A percentile compares a stretch with the other conserved stretches of the same genome.
Conservation (phyloP, 2,329 filamentous ascomycete species). For the Aaosphaeria pasadenensis region DNA sequence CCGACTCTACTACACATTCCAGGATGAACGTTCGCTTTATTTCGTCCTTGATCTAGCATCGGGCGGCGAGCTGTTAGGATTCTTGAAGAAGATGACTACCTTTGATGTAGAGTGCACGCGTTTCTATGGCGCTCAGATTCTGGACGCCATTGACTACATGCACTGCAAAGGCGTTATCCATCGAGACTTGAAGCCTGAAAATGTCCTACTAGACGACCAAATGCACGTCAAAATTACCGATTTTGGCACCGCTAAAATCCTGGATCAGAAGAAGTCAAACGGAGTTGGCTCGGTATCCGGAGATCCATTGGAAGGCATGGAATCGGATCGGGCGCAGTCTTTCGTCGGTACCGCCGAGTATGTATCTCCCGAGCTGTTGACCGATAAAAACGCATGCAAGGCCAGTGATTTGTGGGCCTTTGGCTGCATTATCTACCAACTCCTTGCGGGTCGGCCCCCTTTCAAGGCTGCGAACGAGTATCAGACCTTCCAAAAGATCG, state of each 20-base stretch:
- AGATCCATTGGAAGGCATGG: constrained; percentile 54
- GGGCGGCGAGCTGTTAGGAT: constrained; percentile 86
- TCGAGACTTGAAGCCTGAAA: constrained; percentile 94
- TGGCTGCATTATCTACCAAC: constrained; percentile 95
- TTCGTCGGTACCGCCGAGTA: constrained; percentile 99
- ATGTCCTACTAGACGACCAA: constrained; percentile 88
- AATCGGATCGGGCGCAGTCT: constrained; percentile 77
- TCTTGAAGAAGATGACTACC: constrained; percentile 88
- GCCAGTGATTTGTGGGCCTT: constrained; percentile 98
- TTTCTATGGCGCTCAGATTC: constrained; percentile 93
- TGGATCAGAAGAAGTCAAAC: constrained; percentile 55
- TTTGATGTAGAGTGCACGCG: constrained; percentile 93
- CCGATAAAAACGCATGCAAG: constrained; percentile 95
- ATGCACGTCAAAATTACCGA: constrained; percentile 99
- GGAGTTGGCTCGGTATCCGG: constrained; percentile 39
- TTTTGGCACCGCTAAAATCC: constrained; percentile 95
- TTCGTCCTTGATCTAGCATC: constrained; percentile 94
- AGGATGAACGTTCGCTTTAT: constrained; percentile 93
- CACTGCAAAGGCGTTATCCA: constrained; percentile 94
- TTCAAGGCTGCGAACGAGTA: constrained; percentile 98
- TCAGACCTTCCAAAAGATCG: constrained; percentile 97
- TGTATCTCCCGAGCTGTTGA: constrained; percentile 94
- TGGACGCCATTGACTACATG: constrained; percentile 98
- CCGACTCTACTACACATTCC: constrained; percentile 96
- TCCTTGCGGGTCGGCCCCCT: constrained; percentile 90